A percentile compares a stretch with the other conserved stretches of the same genome.
phyloP scores from a whole-genome alignment of 1,139 yeast genomes.

The Arxiozyma heterogenica region DNA sequence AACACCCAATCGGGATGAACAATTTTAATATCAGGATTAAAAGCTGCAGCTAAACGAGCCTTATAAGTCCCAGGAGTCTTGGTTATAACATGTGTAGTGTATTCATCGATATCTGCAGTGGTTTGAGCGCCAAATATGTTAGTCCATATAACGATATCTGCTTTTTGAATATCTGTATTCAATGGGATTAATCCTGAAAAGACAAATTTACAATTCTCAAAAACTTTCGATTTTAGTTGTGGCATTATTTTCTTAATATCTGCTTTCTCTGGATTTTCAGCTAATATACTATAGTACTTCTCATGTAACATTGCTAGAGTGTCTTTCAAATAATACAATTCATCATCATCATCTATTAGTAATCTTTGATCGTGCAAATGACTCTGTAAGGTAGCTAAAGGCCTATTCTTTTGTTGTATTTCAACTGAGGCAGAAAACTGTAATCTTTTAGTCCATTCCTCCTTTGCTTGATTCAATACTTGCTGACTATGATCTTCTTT shows the following conservation, averaged over 20 bases:
- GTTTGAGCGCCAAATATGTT: constrained; percentile 85
- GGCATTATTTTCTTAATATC: constrained; percentile 67
- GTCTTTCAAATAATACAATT: constrained; percentile 52
- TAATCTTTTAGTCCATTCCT: constrained; percentile 35
- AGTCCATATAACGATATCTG: constrained; percentile 89
- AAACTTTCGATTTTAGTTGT: constrained; percentile 54
- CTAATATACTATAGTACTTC: constrained; percentile 44
- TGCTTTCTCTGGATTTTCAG: constrained; percentile 34
- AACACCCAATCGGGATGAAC: constrained; percentile 94
- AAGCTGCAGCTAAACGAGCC: constrained; percentile 62
- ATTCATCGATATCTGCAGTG: constrained; percentile 58
- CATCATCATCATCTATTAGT: constrained; percentile 73
- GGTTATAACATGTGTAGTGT: constrained; percentile 86
- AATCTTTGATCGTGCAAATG: constrained; percentile 60
- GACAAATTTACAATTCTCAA: constrained; percentile 60
- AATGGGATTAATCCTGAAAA: constrained; percentile 83
- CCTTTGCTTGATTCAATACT: constrained; percentile 26
- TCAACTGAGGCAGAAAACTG: constrained; percentile 34
- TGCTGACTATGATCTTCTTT: constrained; percentile 3
- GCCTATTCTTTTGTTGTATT: constrained; percentile 48
- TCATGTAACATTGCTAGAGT: constrained; percentile 58
- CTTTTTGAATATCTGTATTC: constrained; percentile 58
- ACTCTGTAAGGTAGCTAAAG: constrained; percentile 74
- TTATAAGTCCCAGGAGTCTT: constrained; percentile 66
- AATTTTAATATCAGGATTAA: constrained; percentile 58